A percentile compares a stretch with the other conserved stretches of the same genome.
These are phyloP conservation scores for Herpotrichia juniperi DNA, from an alignment of 2,329 filamentous ascomycete species.

Conservation along the genomic window DNA sequence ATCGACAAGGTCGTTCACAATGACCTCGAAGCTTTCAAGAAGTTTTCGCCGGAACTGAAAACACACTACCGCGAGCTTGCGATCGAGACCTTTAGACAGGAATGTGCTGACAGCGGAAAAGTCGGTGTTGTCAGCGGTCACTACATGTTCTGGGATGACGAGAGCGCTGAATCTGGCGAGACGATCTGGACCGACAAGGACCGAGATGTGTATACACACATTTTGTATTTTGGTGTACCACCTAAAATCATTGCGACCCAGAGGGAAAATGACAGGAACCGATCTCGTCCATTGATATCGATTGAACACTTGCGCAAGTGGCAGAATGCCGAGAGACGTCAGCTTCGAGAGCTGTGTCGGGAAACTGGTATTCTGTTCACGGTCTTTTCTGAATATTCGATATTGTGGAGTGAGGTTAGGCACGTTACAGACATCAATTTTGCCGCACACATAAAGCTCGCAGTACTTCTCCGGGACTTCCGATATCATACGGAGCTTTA, in stretches of 20 bases:
- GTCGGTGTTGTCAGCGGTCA: slow-evolving; percentile 61
- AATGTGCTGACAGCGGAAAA: slow-evolving; percentile 42
- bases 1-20: slow-evolving; percentile 53
- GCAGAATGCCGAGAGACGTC: slow-evolving; percentile 54
- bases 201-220: slow-evolving; percentile 58
- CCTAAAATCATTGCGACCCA: slow-evolving; percentile 46
- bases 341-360: slow-evolving; percentile 53
- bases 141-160: slow-evolving; percentile 60
- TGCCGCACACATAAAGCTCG: slow-evolving; percentile 16
- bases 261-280: slow-evolving; percentile 46
- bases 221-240: slow-evolving; percentile 61
- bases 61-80: slow-evolving; percentile 49
- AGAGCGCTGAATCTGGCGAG: slow-evolving; percentile 18
- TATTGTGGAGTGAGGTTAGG: too few species aligned
- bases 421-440: too few species aligned
- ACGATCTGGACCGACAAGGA: slow-evolving; percentile 55
- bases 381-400: slow-evolving; percentile 16
- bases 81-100: slow-evolving; percentile 52
- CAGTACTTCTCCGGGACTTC: slow-evolving; percentile 47
- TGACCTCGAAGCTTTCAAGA: slow-evolving; percentile 57
- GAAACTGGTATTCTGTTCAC: slow-evolving; percentile 57
- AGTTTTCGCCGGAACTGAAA: slow-evolving; percentile 46
- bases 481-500: slow-evolving; percentile 41
- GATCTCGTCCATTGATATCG: slow-evolving; percentile 43
- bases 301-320: slow-evolving; percentile 52